Percentiles rank a stretch among this genome's conserved stretches.
phyloP scores from a whole-genome alignment of 805 yeast genomes.

The Metschnikowia hibisci region DNA sequence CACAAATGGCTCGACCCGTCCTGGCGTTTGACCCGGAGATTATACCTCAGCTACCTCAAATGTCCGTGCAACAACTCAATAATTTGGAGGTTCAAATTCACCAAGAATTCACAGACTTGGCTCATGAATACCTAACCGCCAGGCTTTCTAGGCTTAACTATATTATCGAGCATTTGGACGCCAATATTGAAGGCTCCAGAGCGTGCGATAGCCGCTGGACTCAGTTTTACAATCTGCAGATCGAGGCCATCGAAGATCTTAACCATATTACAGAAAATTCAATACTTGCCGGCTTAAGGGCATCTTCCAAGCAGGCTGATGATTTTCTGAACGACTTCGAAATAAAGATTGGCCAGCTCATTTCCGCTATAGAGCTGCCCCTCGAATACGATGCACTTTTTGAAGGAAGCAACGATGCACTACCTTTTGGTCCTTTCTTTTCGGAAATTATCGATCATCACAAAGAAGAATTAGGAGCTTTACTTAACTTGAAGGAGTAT shows the following conservation, averaged over 20 bases:
- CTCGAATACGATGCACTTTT: slow-evolving; percentile 29
- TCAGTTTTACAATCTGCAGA: slow-evolving; percentile 30
- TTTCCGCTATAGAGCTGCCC: slow-evolving; percentile 32
- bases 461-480: slow-evolving; percentile 21
- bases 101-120: slow-evolving; percentile 23
- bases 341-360: slow-evolving; percentile 27
- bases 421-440: slow-evolving; percentile 25
- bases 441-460: slow-evolving; percentile 22
- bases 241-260: slow-evolving; percentile 31
- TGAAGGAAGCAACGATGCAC: slow-evolving; percentile 11
- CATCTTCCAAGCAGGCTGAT: background rate
- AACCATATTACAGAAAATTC: slow-evolving; percentile 31
- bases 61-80: slow-evolving; percentile 25
- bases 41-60: slow-evolving; percentile 17
- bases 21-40: slow-evolving; percentile 13
- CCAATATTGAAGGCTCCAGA: slow-evolving; percentile 23
- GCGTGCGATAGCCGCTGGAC: slow-evolving; percentile 33
- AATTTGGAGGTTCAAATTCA: slow-evolving; percentile 19
- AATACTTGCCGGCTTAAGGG: slow-evolving; percentile 12
- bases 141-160: slow-evolving; percentile 28
- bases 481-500: slow-evolving; percentile 28
- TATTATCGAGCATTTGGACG: slow-evolving; percentile 22
- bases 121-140: slow-evolving; percentile 25
- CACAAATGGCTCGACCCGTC: background rate
- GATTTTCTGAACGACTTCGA: slow-evolving; percentile 25